phyloP scores from a whole-genome alignment of 495 filamentous ascomycete genomes.

The Daldinia caldariorum region DNA sequence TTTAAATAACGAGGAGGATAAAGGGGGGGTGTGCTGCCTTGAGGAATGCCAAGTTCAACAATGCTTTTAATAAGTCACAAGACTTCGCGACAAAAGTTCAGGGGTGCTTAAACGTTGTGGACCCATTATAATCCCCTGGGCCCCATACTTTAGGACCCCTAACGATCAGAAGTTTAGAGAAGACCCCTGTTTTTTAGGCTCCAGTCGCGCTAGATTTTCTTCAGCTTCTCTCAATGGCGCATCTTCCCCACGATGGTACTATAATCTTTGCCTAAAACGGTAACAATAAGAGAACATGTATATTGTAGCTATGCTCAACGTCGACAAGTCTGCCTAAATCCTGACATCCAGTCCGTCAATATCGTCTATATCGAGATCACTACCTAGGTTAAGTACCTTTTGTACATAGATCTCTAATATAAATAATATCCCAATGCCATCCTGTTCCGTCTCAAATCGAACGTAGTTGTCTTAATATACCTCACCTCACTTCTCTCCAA shows the following conservation, averaged over 20 bases:
- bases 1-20: conserved; percentile 11
- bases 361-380: conserved; percentile 2
- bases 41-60: not conserved
- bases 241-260: not conserved
- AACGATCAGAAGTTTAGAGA: not conserved
- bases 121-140: not conserved
- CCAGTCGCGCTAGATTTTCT: conserved; percentile 29
- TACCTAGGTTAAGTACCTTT: not conserved
- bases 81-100: conserved; percentile 33
- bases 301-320: not conserved
- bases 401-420: conserved; percentile 12
- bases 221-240: not conserved
- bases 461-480: not conserved
- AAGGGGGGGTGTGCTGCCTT: conserved; percentile 1
- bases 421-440: conserved; percentile 21
- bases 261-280: not conserved
- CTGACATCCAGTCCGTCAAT: conserved; percentile 9
- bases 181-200: conserved; percentile 34
- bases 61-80: conserved; percentile 27
- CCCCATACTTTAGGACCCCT: not conserved
- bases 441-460: conserved; percentile 14
- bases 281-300: not conserved
- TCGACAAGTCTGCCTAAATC: conserved; percentile 35
- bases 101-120: not conserved
- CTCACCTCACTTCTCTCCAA: not conserved